Conservation (phyloP, 345 rosid species). For the Eucalyptus marginata region DNA sequence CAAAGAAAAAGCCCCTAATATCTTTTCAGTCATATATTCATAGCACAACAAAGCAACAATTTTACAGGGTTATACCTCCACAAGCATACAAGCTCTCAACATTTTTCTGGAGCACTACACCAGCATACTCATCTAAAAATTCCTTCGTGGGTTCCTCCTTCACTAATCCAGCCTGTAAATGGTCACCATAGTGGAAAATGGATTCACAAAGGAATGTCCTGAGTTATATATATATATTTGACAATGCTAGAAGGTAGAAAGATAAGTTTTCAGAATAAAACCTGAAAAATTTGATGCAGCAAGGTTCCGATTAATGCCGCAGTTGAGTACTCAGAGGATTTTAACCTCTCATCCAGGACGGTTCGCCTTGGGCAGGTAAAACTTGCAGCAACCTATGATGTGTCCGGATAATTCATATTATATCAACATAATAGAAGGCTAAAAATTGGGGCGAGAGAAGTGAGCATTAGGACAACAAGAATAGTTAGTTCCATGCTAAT, state of each 20-base stretch:
- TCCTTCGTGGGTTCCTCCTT: constrained; percentile 46
- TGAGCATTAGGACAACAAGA: not conserved
- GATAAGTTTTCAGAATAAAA: constrained; percentile 3
- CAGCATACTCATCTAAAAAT: constrained; percentile 58
- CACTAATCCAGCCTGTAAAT: constrained; percentile 64
- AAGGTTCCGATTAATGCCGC: constrained; percentile 85
- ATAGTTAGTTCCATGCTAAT: not conserved
- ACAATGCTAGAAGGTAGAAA: not conserved
- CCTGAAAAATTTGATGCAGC: constrained; percentile 97
- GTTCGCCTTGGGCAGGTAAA: constrained; percentile 79
- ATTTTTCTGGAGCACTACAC: constrained; percentile 59
- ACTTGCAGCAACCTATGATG: constrained; percentile 71
- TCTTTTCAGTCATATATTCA: not conserved
- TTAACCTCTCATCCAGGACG: constrained; percentile 89
- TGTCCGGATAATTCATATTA: not conserved
- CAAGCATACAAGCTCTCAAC: constrained; percentile 85
- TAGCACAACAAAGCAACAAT: not conserved
- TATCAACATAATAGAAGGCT: not conserved
- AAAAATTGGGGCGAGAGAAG: not conserved
- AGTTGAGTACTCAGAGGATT: constrained; percentile 54
- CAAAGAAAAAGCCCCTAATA: not conserved
- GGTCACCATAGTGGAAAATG: not conserved
- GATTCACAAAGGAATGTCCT: not conserved
- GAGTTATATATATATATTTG: not conserved
- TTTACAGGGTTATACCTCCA: constrained; percentile 48